Conservation (phyloP, 2,329 filamentous ascomycete genomes). For the Pyricularia pennisetigena region DNA sequence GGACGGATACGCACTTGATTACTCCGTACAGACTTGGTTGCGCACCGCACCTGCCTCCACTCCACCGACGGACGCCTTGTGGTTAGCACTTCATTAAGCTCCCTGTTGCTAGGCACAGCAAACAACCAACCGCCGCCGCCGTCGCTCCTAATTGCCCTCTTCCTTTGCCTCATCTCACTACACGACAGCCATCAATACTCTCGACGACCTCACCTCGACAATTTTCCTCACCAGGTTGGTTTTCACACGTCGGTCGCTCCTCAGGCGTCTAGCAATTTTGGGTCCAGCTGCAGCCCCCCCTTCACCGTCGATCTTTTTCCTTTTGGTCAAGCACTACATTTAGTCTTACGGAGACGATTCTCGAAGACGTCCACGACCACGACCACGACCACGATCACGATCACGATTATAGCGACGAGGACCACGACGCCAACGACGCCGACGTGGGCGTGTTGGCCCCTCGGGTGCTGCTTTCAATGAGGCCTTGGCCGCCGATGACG, state of each 20-base stretch:
- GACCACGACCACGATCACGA: too few relatives aligned
- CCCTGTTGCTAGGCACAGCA: background rate
- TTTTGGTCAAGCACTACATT: background rate
- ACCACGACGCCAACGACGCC: background rate
- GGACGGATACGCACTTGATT: constrained; percentile 1
- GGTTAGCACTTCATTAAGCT: background rate
- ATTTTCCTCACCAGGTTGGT: background rate
- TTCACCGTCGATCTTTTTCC: background rate
- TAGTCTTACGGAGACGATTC: background rate
- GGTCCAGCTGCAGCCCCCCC: background rate
- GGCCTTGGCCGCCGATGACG: constrained; percentile 1
- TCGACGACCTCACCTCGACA: background rate
- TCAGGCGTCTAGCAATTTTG: background rate
- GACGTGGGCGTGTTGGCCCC: background rate
- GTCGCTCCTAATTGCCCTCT: background rate
- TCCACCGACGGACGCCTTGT: background rate
- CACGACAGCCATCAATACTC: background rate
- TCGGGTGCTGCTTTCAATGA: constrained; percentile 3
- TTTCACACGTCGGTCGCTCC: background rate
- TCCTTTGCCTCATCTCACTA: background rate
- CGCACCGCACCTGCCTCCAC: background rate
- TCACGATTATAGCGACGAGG: background rate
- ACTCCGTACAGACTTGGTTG: background rate
- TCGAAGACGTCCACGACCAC: background rate
- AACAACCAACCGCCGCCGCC: background rate